Evolutionary conservation across 192 early-diverging fungal genomes (phyloP), one percentile per base, ranked within the genome.

Genomic region (Coemansia sp.): DNA sequence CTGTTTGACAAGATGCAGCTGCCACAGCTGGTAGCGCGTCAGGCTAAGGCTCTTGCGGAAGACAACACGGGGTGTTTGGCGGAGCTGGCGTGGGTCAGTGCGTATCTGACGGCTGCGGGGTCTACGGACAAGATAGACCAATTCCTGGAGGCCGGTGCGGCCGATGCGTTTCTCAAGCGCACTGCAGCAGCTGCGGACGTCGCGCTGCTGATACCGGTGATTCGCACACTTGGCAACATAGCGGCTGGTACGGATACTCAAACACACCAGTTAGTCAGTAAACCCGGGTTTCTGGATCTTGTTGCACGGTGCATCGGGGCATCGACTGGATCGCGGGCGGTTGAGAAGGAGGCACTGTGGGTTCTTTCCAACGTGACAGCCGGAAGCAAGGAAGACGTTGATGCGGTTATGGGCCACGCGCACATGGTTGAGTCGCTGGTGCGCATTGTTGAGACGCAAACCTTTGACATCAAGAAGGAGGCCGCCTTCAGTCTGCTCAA

Each of bases 291-390:
- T 66, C 62, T 92, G 11, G 42, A 42, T 12, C 71, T 74, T 3
- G 32, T 82, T 6, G 65, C 73, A 13, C 70, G 64, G 22, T 70
- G 74, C 66, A 74, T 82, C 26, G 72, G 69, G 40, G 56, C 56
- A 22, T 37, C n/a, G 46, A 65, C 70, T 32, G 57, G 63, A 0
- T 75, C 80, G 22, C 67, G 80, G 6, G 74, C 87, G 0, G 83
- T 92, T 21, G 88, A 89, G 63, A 92, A 89, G 64, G 90, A 92
- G 66, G 78, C 85, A 16, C 78, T 92, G 45, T 90, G 90, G 89
- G 85, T 90, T 5, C 71, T 92, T 70, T 89, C 88, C 9, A 90
- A 87, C 57, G 84, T 90, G 51, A 90, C 90, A 0, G 88, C 89
- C 6, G 59, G 43, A 21, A 57, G 47, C 32, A 81, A 65, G 70